phyloP scores from a whole-genome alignment of 1,139 yeast genomes.

The Suhomyces bribrorum region DNA sequence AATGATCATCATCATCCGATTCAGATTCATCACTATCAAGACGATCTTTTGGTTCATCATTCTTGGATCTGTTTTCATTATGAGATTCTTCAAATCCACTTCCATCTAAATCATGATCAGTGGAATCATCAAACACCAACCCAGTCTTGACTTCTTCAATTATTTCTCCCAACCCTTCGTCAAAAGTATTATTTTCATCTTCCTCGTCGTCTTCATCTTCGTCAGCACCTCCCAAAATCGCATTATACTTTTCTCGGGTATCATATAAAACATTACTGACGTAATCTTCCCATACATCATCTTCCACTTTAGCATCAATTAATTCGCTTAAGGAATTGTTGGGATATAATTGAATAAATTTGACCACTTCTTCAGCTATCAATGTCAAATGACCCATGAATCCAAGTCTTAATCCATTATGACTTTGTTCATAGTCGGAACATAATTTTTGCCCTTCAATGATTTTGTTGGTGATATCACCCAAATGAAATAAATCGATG shows the following conservation, averaged over 20 bases:
- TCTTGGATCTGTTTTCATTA: constrained; percentile 25
- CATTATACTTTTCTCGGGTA: constrained; percentile 91
- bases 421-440: constrained; percentile 59
- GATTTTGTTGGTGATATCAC: constrained; percentile 74
- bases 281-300: constrained; percentile 77
- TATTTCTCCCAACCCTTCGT: constrained; percentile 54
- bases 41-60: constrained; percentile 26
- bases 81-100: constrained; percentile 23
- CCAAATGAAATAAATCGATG: constrained; percentile 79
- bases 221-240: constrained; percentile 81
- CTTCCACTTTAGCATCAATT: constrained; percentile 59
- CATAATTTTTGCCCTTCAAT: constrained; percentile 82
- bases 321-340: constrained; percentile 59
- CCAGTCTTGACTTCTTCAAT: constrained; percentile 42
- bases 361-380: constrained; percentile 96
- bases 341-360: constrained; percentile 78
- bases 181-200: constrained; percentile 42
- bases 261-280: constrained; percentile 83
- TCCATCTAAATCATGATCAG: constrained; percentile 34
- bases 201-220: constrained; percentile 43
- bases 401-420: constrained; percentile 77
- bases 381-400: constrained; percentile 97
- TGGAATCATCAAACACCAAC: constrained; percentile 36
- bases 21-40: constrained; percentile 26
- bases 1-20: constrained; percentile 41